phyloP scores from a whole-genome alignment of 805 yeast genomes.

The Ogataea philodendri region DNA sequence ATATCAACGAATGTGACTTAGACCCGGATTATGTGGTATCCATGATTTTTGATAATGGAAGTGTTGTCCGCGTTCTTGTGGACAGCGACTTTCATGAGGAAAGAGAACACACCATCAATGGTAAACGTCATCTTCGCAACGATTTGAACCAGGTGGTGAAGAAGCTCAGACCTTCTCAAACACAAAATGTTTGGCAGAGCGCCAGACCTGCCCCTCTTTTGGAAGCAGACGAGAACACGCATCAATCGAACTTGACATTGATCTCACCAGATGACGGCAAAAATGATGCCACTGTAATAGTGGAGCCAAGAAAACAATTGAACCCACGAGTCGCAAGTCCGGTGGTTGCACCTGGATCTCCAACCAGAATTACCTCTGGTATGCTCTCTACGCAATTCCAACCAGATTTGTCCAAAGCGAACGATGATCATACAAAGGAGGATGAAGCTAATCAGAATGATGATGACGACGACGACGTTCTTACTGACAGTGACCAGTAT shows the following conservation, averaged over 20 bases:
- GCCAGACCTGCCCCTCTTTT: conserved; percentile 5
- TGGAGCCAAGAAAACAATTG: conserved; percentile 26
- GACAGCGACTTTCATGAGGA: conserved; percentile 35
- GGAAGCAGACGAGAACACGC: conserved; percentile 4
- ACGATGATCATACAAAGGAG: conserved; percentile 24
- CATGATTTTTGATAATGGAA: conserved; percentile 58
- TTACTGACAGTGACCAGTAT: conserved; percentile 22
- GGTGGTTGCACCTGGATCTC: conserved; percentile 34
- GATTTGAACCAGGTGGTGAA: conserved; percentile 31
- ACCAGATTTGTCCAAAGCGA: conserved; percentile 36
- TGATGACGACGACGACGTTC: conserved; percentile 14
- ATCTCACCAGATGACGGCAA: conserved; percentile 23
- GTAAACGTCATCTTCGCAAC: conserved; percentile 25
- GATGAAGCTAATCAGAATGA: conserved; percentile 17
- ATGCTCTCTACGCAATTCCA: conserved; percentile 31
- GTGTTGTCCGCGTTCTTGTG: conserved; percentile 46
- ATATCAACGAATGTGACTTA: conserved; percentile 64
- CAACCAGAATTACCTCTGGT: conserved; percentile 38
- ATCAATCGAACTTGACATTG: conserved; percentile 16
- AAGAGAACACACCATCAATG: conserved; percentile 5
- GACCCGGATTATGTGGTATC: conserved; percentile 72
- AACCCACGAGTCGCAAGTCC: conserved; percentile 31
- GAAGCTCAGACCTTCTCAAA: conserved; percentile 30
- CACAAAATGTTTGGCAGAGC: conserved; percentile 22
- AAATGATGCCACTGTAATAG: conserved; percentile 21